Conservation (phyloP, 768 basidiomycete genomes). For the Lactifluus piperatus region DNA sequence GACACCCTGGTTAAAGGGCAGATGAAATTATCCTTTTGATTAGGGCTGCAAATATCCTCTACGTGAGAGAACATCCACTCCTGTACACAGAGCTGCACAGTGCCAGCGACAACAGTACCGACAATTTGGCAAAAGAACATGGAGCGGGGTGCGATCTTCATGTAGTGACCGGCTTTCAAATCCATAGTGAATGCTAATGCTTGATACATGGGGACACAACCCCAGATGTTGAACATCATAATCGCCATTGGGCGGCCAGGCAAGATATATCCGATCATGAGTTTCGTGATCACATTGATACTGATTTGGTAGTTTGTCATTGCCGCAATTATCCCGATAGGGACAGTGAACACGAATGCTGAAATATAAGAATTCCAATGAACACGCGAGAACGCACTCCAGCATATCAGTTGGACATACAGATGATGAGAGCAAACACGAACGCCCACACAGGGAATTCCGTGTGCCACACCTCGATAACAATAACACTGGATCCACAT, state of each 20-base stretch:
- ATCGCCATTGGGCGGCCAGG: slow-evolving; percentile 73
- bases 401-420: slow-evolving; percentile 26
- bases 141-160: slow-evolving; percentile 63
- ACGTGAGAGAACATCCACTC: slow-evolving; percentile 71
- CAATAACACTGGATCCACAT: slow-evolving; percentile 59
- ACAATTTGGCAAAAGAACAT: slow-evolving; percentile 70
- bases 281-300: slow-evolving; percentile 70
- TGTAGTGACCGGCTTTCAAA: slow-evolving; percentile 67
- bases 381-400: not conserved
- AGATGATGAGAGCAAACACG: slow-evolving; percentile 57
- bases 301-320: slow-evolving; percentile 78
- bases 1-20: slow-evolving; percentile 67
- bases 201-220: slow-evolving; percentile 63
- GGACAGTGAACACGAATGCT: slow-evolving; percentile 39
- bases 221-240: slow-evolving; percentile 85
- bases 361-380: not conserved
- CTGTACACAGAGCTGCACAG: slow-evolving; percentile 68
- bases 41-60: slow-evolving; percentile 43
- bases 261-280: slow-evolving; percentile 71
- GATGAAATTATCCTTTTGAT: slow-evolving; percentile 55
- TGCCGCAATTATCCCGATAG: slow-evolving; percentile 52
- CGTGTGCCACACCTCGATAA: slow-evolving; percentile 68
- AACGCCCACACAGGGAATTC: slow-evolving; percentile 68
- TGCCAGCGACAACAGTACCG: slow-evolving; percentile 60
- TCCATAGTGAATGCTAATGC: slow-evolving; percentile 64